Conservation (phyloP, 805 yeast genomes). For the Ogataea ramenticola region DNA sequence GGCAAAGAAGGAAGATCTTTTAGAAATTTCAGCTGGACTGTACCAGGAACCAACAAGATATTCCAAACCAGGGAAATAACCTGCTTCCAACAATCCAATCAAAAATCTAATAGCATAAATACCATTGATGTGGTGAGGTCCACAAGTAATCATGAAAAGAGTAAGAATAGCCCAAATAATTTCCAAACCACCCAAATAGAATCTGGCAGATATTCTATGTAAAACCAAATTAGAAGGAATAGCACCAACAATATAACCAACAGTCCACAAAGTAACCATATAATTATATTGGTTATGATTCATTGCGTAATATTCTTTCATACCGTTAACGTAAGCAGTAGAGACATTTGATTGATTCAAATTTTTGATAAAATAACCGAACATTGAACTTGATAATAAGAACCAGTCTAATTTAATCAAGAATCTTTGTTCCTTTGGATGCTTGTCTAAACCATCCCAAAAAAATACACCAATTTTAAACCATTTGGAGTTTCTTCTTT, state of each 20-base stretch:
- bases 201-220: slow-evolving; percentile 35
- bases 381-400: slow-evolving; percentile 42
- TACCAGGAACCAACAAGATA: slow-evolving; percentile 34
- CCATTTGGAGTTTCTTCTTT: background rate
- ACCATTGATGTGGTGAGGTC: slow-evolving; percentile 14
- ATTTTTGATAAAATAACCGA: slow-evolving; percentile 59
- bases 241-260: slow-evolving; percentile 45
- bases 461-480: slow-evolving; percentile 8
- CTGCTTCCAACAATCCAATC: slow-evolving; percentile 39
- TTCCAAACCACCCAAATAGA: slow-evolving; percentile 36
- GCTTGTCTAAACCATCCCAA: slow-evolving; percentile 28
- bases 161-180: slow-evolving; percentile 37
- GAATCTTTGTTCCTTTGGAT: slow-evolving; percentile 27
- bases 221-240: slow-evolving; percentile 40
- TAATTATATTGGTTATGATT: slow-evolving; percentile 43
- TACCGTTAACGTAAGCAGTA: slow-evolving; percentile 61
- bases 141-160: slow-evolving; percentile 27
- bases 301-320: slow-evolving; percentile 49
- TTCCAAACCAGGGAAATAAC: slow-evolving; percentile 43
- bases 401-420: slow-evolving; percentile 47
- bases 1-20: slow-evolving; percentile 29
- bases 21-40: slow-evolving; percentile 27
- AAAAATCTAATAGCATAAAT: slow-evolving; percentile 29
- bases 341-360: slow-evolving; percentile 52
- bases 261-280: slow-evolving; percentile 37